Evolutionary conservation across 2,329 filamentous ascomycete species (phyloP).

Genomic region (Paecilomyces dactylethromorphus): DNA sequence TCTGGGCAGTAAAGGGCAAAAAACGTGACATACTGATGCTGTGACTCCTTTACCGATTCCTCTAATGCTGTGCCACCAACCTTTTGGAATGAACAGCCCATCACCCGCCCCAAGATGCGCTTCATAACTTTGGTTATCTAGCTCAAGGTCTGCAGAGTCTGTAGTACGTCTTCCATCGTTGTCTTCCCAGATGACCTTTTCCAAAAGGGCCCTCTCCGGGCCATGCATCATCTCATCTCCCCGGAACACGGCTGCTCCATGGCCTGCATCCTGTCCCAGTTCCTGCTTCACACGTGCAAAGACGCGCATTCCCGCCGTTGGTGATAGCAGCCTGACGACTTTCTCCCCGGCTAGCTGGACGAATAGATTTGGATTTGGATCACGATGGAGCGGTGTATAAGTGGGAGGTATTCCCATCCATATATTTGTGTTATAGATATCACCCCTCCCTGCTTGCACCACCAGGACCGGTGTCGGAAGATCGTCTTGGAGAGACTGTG

Average conservation of each 20-base stretch:
- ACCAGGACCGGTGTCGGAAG: conserved; percentile 64
- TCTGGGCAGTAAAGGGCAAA: conserved; percentile 5
- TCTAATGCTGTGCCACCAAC: conserved; percentile 82
- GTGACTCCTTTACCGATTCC: conserved; percentile 54
- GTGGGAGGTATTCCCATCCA: conserved; percentile 87
- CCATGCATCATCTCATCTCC: conserved; percentile 91
- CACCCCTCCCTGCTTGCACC: conserved; percentile 59
- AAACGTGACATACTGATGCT: conserved; percentile 44
- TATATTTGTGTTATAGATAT: conserved; percentile 79
- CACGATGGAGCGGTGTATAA: conserved; percentile 82
- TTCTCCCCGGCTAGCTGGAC: conserved; percentile 74
- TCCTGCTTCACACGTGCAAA: conserved; percentile 49
- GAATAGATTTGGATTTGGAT: conserved; percentile 92
- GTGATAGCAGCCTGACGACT: conserved; percentile 62
- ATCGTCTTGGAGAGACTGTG: conserved; percentile 55
- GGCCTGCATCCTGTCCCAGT: conserved; percentile 27
- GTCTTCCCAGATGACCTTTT: conserved; percentile 63
- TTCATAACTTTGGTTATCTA: conserved; percentile 36
- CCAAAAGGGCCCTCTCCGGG: conserved; percentile 58
- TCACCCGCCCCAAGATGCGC: conserved; percentile 59
- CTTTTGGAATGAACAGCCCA: conserved; percentile 69
- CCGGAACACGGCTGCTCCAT: conserved; percentile 49
- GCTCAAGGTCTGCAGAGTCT: conserved; percentile 9
- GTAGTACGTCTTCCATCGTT: conserved; percentile 11
- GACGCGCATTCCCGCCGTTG: conserved; percentile 55